Evolutionary conservation across 352 stramenopile species (phyloP).

Genomic region (Lagenidium giganteum): DNA sequence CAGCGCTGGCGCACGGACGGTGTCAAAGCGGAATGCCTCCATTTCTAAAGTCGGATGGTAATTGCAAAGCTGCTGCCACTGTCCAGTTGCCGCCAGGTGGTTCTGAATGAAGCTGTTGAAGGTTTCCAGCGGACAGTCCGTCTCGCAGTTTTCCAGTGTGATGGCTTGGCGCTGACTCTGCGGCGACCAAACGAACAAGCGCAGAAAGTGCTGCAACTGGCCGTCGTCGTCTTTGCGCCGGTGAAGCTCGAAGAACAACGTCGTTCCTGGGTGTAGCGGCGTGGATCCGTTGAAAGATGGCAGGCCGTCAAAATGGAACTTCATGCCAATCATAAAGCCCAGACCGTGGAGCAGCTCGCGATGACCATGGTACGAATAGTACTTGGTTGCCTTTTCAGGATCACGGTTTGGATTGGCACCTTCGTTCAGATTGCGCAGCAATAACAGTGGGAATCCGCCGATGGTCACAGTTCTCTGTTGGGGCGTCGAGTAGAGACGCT

Average conservation of each 20-base stretch:
- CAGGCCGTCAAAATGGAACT: conserved; percentile 65
- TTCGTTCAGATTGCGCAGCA: conserved; percentile 58
- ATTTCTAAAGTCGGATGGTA: conserved; percentile 56
- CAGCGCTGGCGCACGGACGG: no score
- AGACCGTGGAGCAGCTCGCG: conserved; percentile 76
- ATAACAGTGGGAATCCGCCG: conserved; percentile 56
- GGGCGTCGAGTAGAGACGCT: conserved; percentile 64
- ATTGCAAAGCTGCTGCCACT: conserved; percentile 70
- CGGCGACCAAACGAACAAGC: conserved; percentile 71
- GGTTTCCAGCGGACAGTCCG: conserved; percentile 50
- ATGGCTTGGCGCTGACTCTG: conserved; percentile 37
- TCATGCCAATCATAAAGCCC: conserved; percentile 76
- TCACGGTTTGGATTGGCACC: conserved; percentile 24
- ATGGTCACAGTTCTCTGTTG: conserved; percentile 62
- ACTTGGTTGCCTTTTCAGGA: conserved; percentile 40
- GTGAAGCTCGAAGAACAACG: conserved; percentile 74
- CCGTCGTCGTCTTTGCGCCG: conserved; percentile 19
- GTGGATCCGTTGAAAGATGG: conserved; percentile 64
- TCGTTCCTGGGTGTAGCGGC: conserved; percentile 57
- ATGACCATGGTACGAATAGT: conserved; percentile 76
- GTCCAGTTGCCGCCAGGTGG: conserved; percentile 51
- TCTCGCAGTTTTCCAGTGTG: conserved; percentile 53
- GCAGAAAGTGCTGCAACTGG: conserved; percentile 35
- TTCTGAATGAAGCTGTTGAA: conserved; percentile 50
- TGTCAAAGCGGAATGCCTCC: no score